phyloP scores from a whole-genome alignment of 768 basidiomycete species.

The Epithele typhae region DNA sequence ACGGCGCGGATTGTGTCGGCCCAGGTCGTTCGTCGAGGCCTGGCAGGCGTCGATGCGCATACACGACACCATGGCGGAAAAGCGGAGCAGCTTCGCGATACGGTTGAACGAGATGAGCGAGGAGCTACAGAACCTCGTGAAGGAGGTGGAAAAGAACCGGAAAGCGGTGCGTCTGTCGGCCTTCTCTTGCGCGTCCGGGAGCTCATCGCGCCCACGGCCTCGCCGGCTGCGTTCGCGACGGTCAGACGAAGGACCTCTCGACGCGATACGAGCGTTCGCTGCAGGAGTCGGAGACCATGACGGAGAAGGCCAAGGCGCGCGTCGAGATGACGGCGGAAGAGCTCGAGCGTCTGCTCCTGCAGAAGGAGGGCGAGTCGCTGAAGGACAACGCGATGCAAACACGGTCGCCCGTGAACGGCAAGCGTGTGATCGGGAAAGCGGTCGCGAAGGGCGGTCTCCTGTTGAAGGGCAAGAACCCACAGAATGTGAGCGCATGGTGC shows the following conservation, averaged over 20 bases:
- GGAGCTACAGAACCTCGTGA: constrained; percentile 78
- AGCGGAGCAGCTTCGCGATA: constrained; percentile 79
- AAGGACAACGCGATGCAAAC: constrained; percentile 75
- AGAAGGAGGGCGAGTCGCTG: constrained; percentile 92
- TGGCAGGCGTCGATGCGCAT: constrained; percentile 87
- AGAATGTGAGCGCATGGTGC: constrained; percentile 48
- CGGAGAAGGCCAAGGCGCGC: constrained; percentile 85
- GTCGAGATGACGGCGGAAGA: constrained; percentile 92
- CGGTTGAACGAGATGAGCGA: constrained; percentile 95
- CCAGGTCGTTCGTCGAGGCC: constrained; percentile 60
- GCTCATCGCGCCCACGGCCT: not conserved
- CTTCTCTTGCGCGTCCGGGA: not conserved
- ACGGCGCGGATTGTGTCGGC: too few species aligned
- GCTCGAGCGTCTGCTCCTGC: constrained; percentile 83
- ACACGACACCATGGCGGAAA: constrained; percentile 89
- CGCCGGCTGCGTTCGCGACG: not conserved
- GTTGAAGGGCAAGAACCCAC: constrained; percentile 90
- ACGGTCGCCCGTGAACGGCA: constrained; percentile 59
- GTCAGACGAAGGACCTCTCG: constrained; percentile 87
- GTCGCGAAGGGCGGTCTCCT: constrained; percentile 87
- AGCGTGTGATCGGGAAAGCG: constrained; percentile 85
- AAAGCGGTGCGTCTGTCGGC: constrained; percentile 59
- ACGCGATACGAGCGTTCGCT: constrained; percentile 82
- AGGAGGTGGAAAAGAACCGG: constrained; percentile 92
- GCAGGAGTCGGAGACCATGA: constrained; percentile 79